Evolutionary conservation across 495 filamentous ascomycete species (phyloP), one percentile per base, ranked within the genome.

Genomic region (Tuber brumale): DNA sequence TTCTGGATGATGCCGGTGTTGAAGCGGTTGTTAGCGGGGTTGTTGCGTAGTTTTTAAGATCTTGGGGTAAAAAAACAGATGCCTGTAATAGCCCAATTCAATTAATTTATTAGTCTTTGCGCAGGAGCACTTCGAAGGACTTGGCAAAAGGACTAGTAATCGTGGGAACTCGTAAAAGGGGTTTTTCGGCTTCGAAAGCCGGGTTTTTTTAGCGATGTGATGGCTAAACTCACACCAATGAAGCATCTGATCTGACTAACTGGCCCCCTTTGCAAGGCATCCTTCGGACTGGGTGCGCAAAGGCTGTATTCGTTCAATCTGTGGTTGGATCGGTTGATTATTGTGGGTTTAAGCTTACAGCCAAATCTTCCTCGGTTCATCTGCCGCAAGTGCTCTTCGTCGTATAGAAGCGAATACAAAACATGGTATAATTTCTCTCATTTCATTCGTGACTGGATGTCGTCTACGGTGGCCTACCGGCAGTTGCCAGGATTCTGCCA

Each of bases 1-100:
- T 70, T 23, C 71, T 85, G 75, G 83, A 77, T 31, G 79, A 84
- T n/a, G 78, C 35, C 5, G 82, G 75, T 31, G 21, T 85, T 16
- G 83, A 83, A 74, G 79, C 51, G 6, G n/a, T 80, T 66, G 70
- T 82, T 51, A 82, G 80, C 27, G 66, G 41, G 8, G 21, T 72
- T 31, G 35, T 75, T 31, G 61, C 18, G 23, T 48, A 61, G 41
- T 39, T 39, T 21, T 23, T n/a, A 51, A 3, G 10, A n/a, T 43
- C 23, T 21, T 51, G 35, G 14, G 31, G 41, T 6, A 9, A 1
- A 31, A 21, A 7, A 8, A 5, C 0, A 42, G n/a, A 18, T 3
- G 57, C 14, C 27, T 35, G 12, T 66, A 5, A 18, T 66, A 66
- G 14, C 3, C 6, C 14, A 35, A 66, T 31, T 35, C 27, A 35